A percentile compares a stretch with the other conserved stretches of the same genome.
These are phyloP conservation scores for Pseudocercospora ulei DNA, from an alignment of 2,329 filamentous ascomycete species.

Conservation along the genomic window DNA sequence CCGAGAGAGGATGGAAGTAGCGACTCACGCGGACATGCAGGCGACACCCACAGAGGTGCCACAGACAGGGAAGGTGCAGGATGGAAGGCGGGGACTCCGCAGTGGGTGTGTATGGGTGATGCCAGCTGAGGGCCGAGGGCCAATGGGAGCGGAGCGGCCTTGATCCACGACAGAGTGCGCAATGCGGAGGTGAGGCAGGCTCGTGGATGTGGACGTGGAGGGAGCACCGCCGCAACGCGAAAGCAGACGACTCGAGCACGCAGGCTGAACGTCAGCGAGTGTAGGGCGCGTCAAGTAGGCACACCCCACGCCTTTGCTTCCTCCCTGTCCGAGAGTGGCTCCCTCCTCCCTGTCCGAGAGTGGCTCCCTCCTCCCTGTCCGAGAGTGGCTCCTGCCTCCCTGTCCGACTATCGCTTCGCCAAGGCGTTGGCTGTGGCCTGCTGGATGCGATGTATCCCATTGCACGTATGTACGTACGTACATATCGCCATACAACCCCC, in stretches of 20 bases:
- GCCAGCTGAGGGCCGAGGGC: constrained; percentile 3
- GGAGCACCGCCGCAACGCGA: constrained; percentile 2
- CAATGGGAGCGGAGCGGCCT: neutral
- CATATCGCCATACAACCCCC: too few species aligned
- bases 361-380: too few species aligned
- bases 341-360: too few species aligned
- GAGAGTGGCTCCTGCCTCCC: too few species aligned
- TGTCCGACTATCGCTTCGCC: too few species aligned
- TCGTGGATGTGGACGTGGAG: constrained; percentile 1
- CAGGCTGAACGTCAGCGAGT: too few species aligned
- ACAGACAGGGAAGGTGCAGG: constrained; percentile 9
- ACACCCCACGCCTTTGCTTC: too few species aligned
- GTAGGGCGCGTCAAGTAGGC: too few species aligned
- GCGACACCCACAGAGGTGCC: constrained; percentile 6
- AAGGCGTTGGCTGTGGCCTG: too few species aligned
- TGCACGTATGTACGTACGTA: too few species aligned
- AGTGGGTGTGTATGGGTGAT: constrained; percentile 4
- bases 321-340: too few species aligned
- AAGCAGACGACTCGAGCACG: constrained; percentile 7
- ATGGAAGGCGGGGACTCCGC: constrained; percentile 9
- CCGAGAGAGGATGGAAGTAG: constrained; percentile 1
- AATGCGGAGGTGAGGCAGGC: constrained; percentile 5
- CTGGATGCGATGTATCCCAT: too few species aligned
- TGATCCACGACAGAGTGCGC: neutral
- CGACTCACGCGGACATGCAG: constrained; percentile 9